Conservation (phyloP, 371 early-diverging fungal species). For the Dinochytrium kinnereticum region DNA sequence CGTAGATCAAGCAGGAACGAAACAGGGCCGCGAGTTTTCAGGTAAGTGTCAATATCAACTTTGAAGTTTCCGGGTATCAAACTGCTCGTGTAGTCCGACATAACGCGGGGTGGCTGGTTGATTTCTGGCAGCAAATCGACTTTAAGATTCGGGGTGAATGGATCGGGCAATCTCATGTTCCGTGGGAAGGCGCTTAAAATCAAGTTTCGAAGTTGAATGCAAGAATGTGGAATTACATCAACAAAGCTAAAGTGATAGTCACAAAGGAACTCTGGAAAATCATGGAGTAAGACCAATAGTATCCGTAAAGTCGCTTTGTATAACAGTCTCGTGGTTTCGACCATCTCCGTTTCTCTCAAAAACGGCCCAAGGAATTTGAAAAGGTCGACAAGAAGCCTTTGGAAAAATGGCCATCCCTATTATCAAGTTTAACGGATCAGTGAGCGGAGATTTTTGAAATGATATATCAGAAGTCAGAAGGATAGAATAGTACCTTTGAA, state of each 20-base stretch:
- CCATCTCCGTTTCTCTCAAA: conserved; percentile 66
- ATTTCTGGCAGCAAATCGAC: conserved; percentile 89
- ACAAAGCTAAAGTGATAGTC: conserved; percentile 91
- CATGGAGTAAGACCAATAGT: conserved; percentile 91
- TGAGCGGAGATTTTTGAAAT: neutral
- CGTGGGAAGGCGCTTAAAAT: conserved; percentile 95
- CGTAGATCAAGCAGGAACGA: conserved; percentile 67
- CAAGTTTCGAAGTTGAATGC: conserved; percentile 94
- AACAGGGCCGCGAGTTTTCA: conserved; percentile 67
- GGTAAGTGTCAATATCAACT: conserved; percentile 73
- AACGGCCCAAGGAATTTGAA: conserved; percentile 89
- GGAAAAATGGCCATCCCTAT: conserved; percentile 87
- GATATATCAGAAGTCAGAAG: too few relatives aligned
- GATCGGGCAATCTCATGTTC: conserved; percentile 95
- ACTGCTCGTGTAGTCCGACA: conserved; percentile 78
- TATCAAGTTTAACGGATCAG: neutral
- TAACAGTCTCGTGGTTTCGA: conserved; percentile 74
- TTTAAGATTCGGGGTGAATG: conserved; percentile 93
- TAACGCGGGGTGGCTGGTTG: conserved; percentile 79
- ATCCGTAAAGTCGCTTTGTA: conserved; percentile 93
- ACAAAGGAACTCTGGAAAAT: conserved; percentile 96
- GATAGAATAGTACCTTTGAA: conserved; percentile 62
- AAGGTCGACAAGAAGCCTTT: conserved; percentile 76
- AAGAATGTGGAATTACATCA: conserved; percentile 89
- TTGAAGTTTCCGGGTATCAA: conserved; percentile 66